Evolutionary conservation across 2,329 filamentous ascomycete genomes (phyloP), one percentile per base, ranked within the genome.

Genomic region (Xylariales sp.): DNA sequence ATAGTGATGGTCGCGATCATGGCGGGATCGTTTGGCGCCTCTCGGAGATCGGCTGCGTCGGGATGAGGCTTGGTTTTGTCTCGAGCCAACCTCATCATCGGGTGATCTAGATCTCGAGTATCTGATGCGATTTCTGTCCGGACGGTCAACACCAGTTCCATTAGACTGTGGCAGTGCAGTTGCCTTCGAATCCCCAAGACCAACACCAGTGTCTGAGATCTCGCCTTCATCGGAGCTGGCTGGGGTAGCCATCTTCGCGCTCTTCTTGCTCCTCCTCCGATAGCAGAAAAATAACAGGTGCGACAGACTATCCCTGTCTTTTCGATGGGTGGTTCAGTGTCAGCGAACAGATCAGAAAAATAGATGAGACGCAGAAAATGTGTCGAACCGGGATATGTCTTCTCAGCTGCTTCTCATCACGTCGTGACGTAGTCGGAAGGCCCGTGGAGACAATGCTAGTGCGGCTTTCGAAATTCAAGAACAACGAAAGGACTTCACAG

Each of bases 81-180:
- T 59, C 47, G 48, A 53, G 43, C 50, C 50, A 46, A 50, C 51
- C 25, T 44, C 52, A 49, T 64, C 56, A 30, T 76, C 74, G 51
- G 77, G 77, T 46, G 78, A 79, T 57, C 63, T 66, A 50, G 64
- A 67, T 57, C 66, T 60, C 57, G 76, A 75, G 52, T 67, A 59
- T 72, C 71, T 76, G 62, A 66, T 72, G 66, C 75, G 79, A 68
- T 67, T 75, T 90, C 88, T 95, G 85, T 85, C 78, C 76, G 74
- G 81, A 79, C 84, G 85, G 88, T 95, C 86, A 95, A 95, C 83
- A 78, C 76, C 81, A 78, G 71, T 82, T 83, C 81, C 76, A 77
- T 82, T 79, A 75, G 77, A 68, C 65, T 75, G 76, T 74, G 76
- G 72, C 75, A 82, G 79, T 82, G 84, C 83, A 87, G 85, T 86